Conservation (phyloP, 2,329 filamentous ascomycete species). For the Stachybotrys chartarum region DNA sequence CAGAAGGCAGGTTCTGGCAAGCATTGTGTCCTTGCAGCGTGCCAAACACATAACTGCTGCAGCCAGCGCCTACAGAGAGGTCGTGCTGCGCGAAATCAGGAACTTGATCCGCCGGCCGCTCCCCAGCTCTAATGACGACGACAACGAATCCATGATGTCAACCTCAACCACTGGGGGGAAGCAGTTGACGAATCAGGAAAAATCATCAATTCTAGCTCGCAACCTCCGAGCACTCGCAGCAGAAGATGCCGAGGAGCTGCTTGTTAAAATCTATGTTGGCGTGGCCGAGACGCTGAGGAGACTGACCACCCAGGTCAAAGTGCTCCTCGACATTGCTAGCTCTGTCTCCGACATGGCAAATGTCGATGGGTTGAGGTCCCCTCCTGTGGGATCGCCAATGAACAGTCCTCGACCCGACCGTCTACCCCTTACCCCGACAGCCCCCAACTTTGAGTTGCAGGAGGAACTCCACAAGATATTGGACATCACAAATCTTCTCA, state of each 20-base stretch:
- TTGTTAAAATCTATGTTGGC: constrained; percentile 76
- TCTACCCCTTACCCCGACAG: constrained; percentile 12
- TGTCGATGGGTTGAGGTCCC: constrained; percentile 37
- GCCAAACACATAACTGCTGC: constrained; percentile 75
- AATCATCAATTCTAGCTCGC: constrained; percentile 78
- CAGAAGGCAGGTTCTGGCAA: constrained; percentile 61
- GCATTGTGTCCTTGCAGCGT: constrained; percentile 71
- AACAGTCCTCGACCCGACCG: constrained; percentile 40
- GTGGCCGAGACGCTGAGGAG: constrained; percentile 82
- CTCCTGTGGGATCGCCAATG: constrained; percentile 42
- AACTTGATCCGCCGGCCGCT: constrained; percentile 76
- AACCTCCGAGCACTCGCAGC: constrained; percentile 80
- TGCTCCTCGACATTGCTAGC: constrained; percentile 89
- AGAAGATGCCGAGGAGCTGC: constrained; percentile 75
- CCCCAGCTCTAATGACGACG: constrained; percentile 89
- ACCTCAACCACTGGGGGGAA: constrained; percentile 62
- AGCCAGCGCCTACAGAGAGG: constrained; percentile 76
- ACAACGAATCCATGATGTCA: constrained; percentile 83
- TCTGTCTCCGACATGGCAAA: constrained; percentile 44
- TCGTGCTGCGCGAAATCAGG: constrained; percentile 79
- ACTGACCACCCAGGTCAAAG: constrained; percentile 84
- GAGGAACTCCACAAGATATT: constrained; percentile 71
- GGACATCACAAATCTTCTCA: constrained; percentile 70
- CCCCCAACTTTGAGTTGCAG: constrained; percentile 44
- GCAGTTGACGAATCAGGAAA: constrained; percentile 73